Evolutionary conservation across 495 filamentous ascomycete genomes (phyloP), one percentile per base, ranked within the genome.

Genomic region (Emericellopsis terricola): DNA sequence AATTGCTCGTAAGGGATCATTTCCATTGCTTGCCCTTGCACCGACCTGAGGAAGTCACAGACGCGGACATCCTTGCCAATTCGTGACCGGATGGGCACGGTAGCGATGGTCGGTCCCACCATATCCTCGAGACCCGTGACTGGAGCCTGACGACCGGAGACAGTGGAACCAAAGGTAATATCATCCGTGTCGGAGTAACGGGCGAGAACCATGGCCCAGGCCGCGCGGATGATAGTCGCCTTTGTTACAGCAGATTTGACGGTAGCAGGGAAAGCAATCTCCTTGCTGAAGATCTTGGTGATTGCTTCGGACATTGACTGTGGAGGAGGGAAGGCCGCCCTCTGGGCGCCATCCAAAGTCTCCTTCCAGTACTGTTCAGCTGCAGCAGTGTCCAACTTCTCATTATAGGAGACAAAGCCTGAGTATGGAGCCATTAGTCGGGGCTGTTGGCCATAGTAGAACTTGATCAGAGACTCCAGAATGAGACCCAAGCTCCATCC

Each of bases 41-140:
- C 24, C 3, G 15, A 13, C 4, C 3, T 10, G 4, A 35, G 33
- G 21, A 35, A 40, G 0, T 38, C 13, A 14, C 39, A 32, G 44
- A 31, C 11, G 1, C 48, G 42, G 2, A 41, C 36, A 8, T 53
- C 47, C 8, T 15, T 42, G 49, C 10, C 42, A 18, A 11, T 46
- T 39, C 2, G 56, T 38, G 2, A 19, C 2, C 71, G 55, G 9
- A 67, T 47, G 2, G 74, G 74, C 0, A 75, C 48, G 0, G 74
- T 75, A 13, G 71, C 60, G 28, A 78, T 63, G 1, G 70, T 52
- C 1, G 71, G 60, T 0, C 65, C 69, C 5, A 54, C 44, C 29
- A 71, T 62, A 14, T 55, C 47, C 13, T 49, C 50, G n/a, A 74
- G 47, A 14, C 60, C 65, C 3, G 46, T 35, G 0, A 73, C 39